Conservation (phyloP, 2,329 filamentous ascomycete genomes). For the Orbilia brochopaga region DNA sequence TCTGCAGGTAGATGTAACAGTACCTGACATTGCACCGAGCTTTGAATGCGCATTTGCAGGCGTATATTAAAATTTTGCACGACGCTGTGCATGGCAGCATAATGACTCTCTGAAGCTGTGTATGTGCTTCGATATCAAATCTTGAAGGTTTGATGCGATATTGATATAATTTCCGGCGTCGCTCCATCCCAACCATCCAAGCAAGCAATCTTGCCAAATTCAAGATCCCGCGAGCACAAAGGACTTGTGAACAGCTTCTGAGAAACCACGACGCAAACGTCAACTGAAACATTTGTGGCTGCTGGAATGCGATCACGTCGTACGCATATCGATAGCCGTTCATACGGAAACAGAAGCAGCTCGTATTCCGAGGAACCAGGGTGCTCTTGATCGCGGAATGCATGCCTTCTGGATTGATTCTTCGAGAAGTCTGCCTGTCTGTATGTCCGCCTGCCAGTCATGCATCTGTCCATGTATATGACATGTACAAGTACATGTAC, state of each 20-base stretch:
- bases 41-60: constrained; percentile 14
- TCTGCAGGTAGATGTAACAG: constrained; percentile 9
- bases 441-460: background rate
- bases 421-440: too few species aligned
- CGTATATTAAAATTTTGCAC: background rate
- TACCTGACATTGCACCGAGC: too few species aligned
- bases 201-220: background rate
- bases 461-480: background rate
- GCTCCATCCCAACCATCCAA: background rate
- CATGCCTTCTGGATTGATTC: constrained; percentile 1
- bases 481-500: background rate
- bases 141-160: background rate
- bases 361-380: constrained; percentile 1
- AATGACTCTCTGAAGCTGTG: background rate
- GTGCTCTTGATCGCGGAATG: background rate
- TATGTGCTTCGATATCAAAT: background rate
- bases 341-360: constrained; percentile 37
- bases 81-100: background rate
- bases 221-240: background rate
- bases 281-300: constrained; percentile 44
- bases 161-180: constrained; percentile 5
- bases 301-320: constrained; percentile 29
- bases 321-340: constrained; percentile 46
- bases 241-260: background rate
- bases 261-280: constrained; percentile 32